Base-by-base conservation (phyloP, 176 grass and related monocot species). In the Cenchrus americanus region DNA sequence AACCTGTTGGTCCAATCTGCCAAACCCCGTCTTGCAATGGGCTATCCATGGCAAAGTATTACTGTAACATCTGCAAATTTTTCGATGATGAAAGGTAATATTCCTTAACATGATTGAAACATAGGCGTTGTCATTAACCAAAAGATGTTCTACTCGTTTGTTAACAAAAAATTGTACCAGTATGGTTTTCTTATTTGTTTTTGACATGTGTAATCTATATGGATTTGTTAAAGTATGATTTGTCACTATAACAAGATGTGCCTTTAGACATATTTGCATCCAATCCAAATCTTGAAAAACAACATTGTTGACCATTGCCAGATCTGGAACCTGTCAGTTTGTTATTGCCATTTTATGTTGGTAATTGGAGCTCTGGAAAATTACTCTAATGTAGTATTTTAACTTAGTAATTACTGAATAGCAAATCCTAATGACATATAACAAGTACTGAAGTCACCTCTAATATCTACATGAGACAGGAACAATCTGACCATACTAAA, bases 51-150 rank as follows among this genome's bases (percentile, higher is more conserved):
- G 93, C 93, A n/a, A 96, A 99, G 67, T 96, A 99, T 77, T 99
- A 87, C 68, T 99, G 97, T 83, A 94, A 77, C 73, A 96, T 99
- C 75, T 99, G 97, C 86, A 99, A 94, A 85, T 99, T 99, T 94
- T 99, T 99, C 67, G 97, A 99, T 86, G 97, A 99, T 73, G 97
- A 99, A 85, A 96, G 97, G 97, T 99, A 97, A 87, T 75, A 54
- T 76, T 71, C 23, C 22, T 53, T 9, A 68, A 68, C 19, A 0
- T 62, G 9, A 64, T 9, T 86, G 50, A 67, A 78, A 22, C 21
- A 58, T n/a, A 22, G 21, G 78, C 41, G 27, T 80, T 46, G 65
- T 73, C 41, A 49, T 80, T 46, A 48, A 74, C 27, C 12, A 58
- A 58, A 19, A n/a, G 19, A 58, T 58, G 7, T n/a, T 78, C 15